Evolutionary conservation across 495 filamentous ascomycete genomes (phyloP), one percentile per base, ranked within the genome.

Genomic region (Lophium mytilinum): DNA sequence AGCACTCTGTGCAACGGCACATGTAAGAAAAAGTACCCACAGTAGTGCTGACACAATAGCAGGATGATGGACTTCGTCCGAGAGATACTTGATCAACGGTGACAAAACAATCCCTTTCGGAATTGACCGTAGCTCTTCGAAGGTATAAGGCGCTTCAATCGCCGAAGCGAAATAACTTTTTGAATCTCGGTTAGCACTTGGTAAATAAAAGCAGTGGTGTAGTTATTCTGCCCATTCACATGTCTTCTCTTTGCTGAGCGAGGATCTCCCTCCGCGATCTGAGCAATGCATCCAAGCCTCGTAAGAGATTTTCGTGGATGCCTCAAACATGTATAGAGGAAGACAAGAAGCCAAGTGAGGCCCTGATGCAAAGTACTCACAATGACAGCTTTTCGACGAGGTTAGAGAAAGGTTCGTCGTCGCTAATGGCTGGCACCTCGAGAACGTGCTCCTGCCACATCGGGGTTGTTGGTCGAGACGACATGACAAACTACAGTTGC

Each of bases 11-110:
- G 24, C 24, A 30, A 6, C 24, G 6, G 24, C 6, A 49, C 1
- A 12, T 17, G 4, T 17, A 4, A 14, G 18, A 10, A 14, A 15
- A 30, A 9, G n/a, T 37, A 74, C 81, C 66, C 71, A 91, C 88
- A 95, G 77, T 46, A 95, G 70, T 24, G 89, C 88, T 58, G 85
- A 84, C 9, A 95, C 81, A 56, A 91, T 82, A 30, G 80, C 81
- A 0, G 81, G 83, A 66, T 94, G 88, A 43, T 84, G 86, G 47
- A 82, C 83, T 33, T 78, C 77, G 37, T 78, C 71, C 9, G 75
- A 78, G 15, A 95, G 75, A 46, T 85, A 78, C 37, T 82, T 78
- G 10, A 90, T 82, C 21, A 95, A 72, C 12, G 74, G 69, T 35
- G 81, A 76, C 39, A 95, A 73, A 50, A 76, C 74, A 12, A 85